A percentile compares a stretch with the other conserved stretches of the same genome.
These are phyloP conservation scores for Pythium scleroteichum DNA, from an alignment of 352 stramenopile genomes.

Conservation along the genomic window DNA sequence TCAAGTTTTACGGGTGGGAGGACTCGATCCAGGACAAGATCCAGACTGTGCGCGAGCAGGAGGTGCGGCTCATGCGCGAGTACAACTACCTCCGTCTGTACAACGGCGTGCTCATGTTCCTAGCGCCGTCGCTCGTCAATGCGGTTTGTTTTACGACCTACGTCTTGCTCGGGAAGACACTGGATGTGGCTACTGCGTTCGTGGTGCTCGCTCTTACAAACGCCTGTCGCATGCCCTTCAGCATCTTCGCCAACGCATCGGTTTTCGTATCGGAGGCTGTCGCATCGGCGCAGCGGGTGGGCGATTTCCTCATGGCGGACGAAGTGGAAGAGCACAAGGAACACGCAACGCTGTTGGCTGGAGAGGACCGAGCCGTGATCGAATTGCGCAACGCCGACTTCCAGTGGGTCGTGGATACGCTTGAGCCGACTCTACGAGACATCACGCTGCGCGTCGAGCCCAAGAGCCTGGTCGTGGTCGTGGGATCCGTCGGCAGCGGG, in stretches of 20 bases:
- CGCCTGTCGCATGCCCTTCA: conserved; percentile 52
- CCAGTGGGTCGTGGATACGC: conserved; percentile 31
- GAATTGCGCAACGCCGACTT: conserved; percentile 34
- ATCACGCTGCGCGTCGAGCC: conserved; percentile 26
- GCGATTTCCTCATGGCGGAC: conserved; percentile 41
- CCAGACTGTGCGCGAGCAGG: conserved; percentile 23
- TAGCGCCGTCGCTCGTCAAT: conserved; percentile 90
- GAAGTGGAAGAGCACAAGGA: conserved; percentile 33
- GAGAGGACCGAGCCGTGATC: conserved; percentile 3
- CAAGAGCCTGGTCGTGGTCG: conserved; percentile 47
- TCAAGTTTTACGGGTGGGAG: conserved; percentile 82
- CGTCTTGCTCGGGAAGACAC: conserved; percentile 63
- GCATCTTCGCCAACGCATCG: conserved; percentile 50
- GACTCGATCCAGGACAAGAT: conserved; percentile 26
- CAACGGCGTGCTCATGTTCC: conserved; percentile 47
- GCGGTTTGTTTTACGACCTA: conserved; percentile 88
- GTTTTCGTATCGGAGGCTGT: conserved; percentile 51
- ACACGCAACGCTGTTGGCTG: background rate
- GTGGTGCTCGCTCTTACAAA: conserved; percentile 91
- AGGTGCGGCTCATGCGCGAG: conserved; percentile 27
- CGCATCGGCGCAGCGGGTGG: conserved; percentile 42
- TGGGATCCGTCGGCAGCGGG: conserved; percentile 47
- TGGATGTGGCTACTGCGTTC: conserved; percentile 92
- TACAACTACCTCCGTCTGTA: conserved; percentile 29
- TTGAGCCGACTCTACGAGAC: conserved; percentile 26